phyloP scores from a whole-genome alignment of 306 rosid species.

The Hippophae tibetana region DNA sequence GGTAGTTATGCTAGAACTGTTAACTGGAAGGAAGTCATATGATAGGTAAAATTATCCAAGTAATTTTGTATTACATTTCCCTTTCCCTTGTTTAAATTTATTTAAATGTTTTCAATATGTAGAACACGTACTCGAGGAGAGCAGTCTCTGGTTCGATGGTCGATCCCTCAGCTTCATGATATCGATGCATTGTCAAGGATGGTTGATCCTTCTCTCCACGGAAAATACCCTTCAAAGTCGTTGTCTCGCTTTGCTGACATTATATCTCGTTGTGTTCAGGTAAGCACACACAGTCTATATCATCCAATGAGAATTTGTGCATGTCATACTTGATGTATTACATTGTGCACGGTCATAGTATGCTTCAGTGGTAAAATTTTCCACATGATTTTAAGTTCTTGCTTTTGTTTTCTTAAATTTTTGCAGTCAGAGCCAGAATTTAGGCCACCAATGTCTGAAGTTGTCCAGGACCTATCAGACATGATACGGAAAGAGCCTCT shows the following conservation, averaged over 20 bases:
- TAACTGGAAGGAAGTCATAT: constrained; percentile 79
- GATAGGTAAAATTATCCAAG: constrained; percentile 45
- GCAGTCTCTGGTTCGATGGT: constrained; percentile 88
- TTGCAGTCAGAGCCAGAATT: constrained; percentile 84
- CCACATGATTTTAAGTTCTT: too few species aligned
- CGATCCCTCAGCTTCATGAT: constrained; percentile 88
- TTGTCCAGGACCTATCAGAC: constrained; percentile 67
- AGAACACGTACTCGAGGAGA: constrained; percentile 68
- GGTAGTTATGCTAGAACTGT: constrained; percentile 88
- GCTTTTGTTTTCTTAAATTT: too few species aligned
- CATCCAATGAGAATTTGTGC: too few species aligned
- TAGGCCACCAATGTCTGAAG: constrained; percentile 91
- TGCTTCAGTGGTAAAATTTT: too few species aligned
- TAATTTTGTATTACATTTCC: neutral
- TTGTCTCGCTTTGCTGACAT: constrained; percentile 86
- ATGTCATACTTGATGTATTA: too few species aligned
- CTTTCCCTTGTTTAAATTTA: neutral
- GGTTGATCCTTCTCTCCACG: constrained; percentile 84
- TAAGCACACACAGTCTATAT: constrained; percentile 10
- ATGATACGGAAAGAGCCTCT: constrained; percentile 67
- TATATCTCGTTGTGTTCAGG: constrained; percentile 85
- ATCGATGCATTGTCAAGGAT: constrained; percentile 84
- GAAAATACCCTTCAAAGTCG: constrained; percentile 70
- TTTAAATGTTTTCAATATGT: constrained; percentile 10
- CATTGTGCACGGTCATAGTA: too few species aligned